Percentiles rank a stretch among this genome's conserved stretches.
Evolutionary conservation across 495 filamentous ascomycete species (phyloP).

Genomic region (Gamarada debralockiae): DNA sequence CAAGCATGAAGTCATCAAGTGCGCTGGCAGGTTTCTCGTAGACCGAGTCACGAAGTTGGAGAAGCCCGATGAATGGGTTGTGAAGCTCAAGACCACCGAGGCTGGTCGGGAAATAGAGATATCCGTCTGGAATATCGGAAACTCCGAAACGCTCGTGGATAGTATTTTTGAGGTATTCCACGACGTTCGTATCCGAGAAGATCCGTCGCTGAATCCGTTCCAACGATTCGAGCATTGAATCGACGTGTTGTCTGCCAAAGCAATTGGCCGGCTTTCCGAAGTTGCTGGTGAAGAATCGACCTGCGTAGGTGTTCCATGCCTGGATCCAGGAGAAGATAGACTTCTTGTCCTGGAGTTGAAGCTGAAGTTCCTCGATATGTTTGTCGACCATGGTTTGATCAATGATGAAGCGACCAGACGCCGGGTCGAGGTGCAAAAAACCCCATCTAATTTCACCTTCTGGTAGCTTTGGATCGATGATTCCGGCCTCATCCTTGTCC

Average conservation of each 20-base stretch:
- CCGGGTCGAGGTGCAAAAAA: slow-evolving; percentile 53
- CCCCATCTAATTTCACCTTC: slow-evolving; percentile 62
- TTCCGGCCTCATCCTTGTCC: slow-evolving; percentile 18
- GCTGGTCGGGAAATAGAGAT: slow-evolving; percentile 61
- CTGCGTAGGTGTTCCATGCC: slow-evolving; percentile 63
- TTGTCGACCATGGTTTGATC: slow-evolving; percentile 58
- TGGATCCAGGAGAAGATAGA: slow-evolving; percentile 61
- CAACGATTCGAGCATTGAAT: slow-evolving; percentile 57
- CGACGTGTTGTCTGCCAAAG: slow-evolving; percentile 60
- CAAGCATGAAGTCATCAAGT: slow-evolving; percentile 41
- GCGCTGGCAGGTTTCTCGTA: slow-evolving; percentile 38
- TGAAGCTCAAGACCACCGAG: slow-evolving; percentile 54
- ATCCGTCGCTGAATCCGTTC: slow-evolving; percentile 53
- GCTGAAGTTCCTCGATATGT: slow-evolving; percentile 57
- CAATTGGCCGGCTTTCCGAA: slow-evolving; percentile 63
- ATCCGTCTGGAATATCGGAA: slow-evolving; percentile 58
- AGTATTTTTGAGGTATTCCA: slow-evolving; percentile 50
- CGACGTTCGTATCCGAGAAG: slow-evolving; percentile 51
- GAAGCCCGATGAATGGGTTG: slow-evolving; percentile 51
- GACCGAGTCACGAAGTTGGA: slow-evolving; percentile 51
- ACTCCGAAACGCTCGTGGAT: slow-evolving; percentile 53
- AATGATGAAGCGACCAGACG: slow-evolving; percentile 54
- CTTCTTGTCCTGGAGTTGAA: slow-evolving; percentile 51
- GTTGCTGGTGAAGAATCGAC: slow-evolving; percentile 60
- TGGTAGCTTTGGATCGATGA: slow-evolving; percentile 40